These are phyloP conservation scores for Gossypium raimondii DNA, from an alignment of 345 rosid genomes.

Conservation along the genomic window DNA sequence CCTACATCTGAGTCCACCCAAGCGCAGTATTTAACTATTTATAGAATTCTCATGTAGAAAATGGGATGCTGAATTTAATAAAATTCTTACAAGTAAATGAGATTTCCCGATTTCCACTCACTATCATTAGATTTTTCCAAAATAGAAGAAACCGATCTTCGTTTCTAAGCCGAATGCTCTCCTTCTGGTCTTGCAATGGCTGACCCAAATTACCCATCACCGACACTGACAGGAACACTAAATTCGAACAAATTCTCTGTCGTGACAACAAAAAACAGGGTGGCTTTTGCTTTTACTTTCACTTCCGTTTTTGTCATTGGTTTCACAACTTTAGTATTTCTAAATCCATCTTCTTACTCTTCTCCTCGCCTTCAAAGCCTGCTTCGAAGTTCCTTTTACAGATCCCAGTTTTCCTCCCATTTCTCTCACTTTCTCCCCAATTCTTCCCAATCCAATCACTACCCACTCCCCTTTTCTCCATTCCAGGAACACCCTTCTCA, in stretches of 20 bases:
- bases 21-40: not conserved
- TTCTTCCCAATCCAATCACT: constrained; percentile 18
- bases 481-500: constrained; percentile 5
- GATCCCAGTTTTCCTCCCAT: constrained; percentile 19
- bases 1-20: not conserved
- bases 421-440: constrained; percentile 18
- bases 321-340: constrained; percentile 11
- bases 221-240: not conserved
- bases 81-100: not conserved
- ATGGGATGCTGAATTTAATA: not conserved
- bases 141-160: not conserved
- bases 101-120: not conserved
- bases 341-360: constrained; percentile 19
- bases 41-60: not conserved
- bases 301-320: constrained; percentile 15
- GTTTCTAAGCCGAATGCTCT: not conserved
- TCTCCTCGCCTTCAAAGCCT: constrained; percentile 23
- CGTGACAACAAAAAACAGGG: not conserved
- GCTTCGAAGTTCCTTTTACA: constrained; percentile 9
- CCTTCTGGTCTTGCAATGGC: not conserved
- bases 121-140: not conserved
- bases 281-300: constrained; percentile 23
- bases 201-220: constrained; percentile 8
- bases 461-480: constrained; percentile 11
- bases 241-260: not conserved